A percentile compares a stretch with the other conserved stretches of the same genome.
These are phyloP conservation scores for Sordariomycetes sp. DNA, from an alignment of 2,329 filamentous ascomycete genomes.

Conservation along the genomic window DNA sequence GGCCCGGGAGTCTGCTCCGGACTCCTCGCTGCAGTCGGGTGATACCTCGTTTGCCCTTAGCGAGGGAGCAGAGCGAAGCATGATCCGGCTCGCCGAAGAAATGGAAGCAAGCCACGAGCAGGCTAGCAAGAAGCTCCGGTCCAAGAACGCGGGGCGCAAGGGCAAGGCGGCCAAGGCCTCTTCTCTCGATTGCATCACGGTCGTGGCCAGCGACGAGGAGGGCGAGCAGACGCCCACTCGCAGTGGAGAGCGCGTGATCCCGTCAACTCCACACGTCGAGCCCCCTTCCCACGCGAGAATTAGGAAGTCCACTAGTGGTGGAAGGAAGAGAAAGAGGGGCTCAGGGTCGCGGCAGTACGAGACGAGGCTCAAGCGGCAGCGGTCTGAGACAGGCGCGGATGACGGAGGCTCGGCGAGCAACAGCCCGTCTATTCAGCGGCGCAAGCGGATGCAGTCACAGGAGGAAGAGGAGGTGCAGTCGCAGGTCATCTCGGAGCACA, in stretches of 20 bases:
- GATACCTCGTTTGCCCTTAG: slow-evolving; percentile 25
- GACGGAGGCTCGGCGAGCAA: neutral
- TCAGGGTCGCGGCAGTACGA: slow-evolving; percentile 8
- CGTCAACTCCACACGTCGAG: neutral
- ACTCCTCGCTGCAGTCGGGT: neutral
- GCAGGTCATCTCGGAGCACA: slow-evolving; percentile 25
- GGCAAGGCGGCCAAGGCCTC: slow-evolving; percentile 11
- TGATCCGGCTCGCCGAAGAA: slow-evolving; percentile 19
- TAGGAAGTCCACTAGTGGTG: neutral
- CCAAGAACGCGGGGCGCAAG: slow-evolving; percentile 5
- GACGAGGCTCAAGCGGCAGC: slow-evolving; percentile 12
- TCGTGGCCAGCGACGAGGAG: slow-evolving; percentile 11
- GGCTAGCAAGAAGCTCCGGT: neutral
- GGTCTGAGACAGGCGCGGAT: neutral
- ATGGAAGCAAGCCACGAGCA: slow-evolving; percentile 1
- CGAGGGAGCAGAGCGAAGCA: slow-evolving; percentile 31
- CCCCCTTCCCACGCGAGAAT: neutral
- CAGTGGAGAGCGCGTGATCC: neutral
- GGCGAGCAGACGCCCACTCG: neutral
- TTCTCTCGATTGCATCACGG: slow-evolving; percentile 18
- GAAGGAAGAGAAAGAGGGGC: slow-evolving; percentile 4
- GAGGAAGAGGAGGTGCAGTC: slow-evolving; percentile 19
- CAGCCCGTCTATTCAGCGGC: slow-evolving; percentile 1
- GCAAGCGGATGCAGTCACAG: neutral
- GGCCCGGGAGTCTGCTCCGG: neutral